Base-by-base conservation (phyloP, 179 eudicot species). In the Beta macrorhiza region DNA sequence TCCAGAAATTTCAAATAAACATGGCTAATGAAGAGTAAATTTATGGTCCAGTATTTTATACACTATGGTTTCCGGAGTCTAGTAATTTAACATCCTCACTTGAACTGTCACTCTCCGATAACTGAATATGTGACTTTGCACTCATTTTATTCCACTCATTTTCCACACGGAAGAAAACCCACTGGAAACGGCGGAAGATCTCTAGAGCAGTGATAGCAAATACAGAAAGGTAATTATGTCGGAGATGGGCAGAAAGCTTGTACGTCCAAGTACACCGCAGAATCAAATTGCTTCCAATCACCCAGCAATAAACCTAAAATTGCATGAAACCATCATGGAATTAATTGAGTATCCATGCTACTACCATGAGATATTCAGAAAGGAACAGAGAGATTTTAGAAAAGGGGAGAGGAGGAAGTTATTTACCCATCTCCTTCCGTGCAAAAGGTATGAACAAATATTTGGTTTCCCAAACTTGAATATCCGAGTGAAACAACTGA, bases 201-300 rank as follows among this genome's bases (percentile, higher is more conserved):
- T 94, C 99, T 78, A 96, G 83, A 51, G 96, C 93, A 25, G 98
- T 87, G 64, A 96, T 92, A 15, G 94, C 75, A 42, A 92, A 94
- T 57, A 96, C 91, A 0, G 98, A 94, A 5, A 94, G 86, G 86
- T 96, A 91, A 69, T 94, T 94, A 77, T 94, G 98, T 7, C 98
- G 93, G 64, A 96, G 97, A 94, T 96, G 98, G 81, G 98, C 97
- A 2, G 99, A 96, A 62, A 96, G 89, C 88, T 96, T 96, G 91
- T 96, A 96, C 0, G 99, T 96, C 99, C 99, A 96, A 13, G 99
- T 96, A 87, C 99, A 96, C 15, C 99, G 86, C 79, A 96, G 84
- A 19, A 94, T 85, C 81, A 96, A 89, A 86, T 96, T 96, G 92
- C 96, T 96, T 78, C 92, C 92, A 20, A 96, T 84, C 68, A 94